Evolutionary conservation across 345 rosid genomes (phyloP).

Genomic region (Rhodamnia argentea): DNA sequence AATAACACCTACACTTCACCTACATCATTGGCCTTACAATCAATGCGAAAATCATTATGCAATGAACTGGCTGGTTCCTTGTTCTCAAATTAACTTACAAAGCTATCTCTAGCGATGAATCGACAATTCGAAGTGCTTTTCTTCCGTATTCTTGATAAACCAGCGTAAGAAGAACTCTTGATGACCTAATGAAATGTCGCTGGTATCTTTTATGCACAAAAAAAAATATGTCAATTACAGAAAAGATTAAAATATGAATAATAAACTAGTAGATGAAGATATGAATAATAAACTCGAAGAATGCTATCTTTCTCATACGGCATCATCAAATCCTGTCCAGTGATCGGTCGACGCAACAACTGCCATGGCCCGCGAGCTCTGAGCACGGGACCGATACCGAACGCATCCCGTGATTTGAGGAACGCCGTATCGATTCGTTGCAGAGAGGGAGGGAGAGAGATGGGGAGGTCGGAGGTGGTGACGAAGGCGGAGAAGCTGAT

Average conservation of each 20-base stretch:
- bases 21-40: not conserved
- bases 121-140: too few relatives aligned
- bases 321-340: not conserved
- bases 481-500: constrained; percentile 56
- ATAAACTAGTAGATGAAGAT: not conserved
- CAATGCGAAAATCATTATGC: not conserved
- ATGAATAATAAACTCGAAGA: too few relatives aligned
- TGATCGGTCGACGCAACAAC: not conserved
- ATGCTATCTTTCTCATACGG: not conserved
- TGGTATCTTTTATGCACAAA: too few relatives aligned
- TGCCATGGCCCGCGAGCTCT: not conserved
- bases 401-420: not conserved
- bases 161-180: accelerated
- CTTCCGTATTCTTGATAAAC: too few relatives aligned
- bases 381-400: not conserved
- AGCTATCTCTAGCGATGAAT: too few relatives aligned
- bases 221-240: not conserved
- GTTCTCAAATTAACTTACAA: not conserved
- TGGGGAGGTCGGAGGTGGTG: not conserved
- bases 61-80: not conserved
- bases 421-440: not conserved
- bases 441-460: not conserved
- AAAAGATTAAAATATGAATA: not conserved
- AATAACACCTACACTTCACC: not conserved
- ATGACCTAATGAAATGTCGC: not conserved